phyloP scores from a whole-genome alignment of 352 stramenopile genomes.

The Phytophthora kernoviae region DNA sequence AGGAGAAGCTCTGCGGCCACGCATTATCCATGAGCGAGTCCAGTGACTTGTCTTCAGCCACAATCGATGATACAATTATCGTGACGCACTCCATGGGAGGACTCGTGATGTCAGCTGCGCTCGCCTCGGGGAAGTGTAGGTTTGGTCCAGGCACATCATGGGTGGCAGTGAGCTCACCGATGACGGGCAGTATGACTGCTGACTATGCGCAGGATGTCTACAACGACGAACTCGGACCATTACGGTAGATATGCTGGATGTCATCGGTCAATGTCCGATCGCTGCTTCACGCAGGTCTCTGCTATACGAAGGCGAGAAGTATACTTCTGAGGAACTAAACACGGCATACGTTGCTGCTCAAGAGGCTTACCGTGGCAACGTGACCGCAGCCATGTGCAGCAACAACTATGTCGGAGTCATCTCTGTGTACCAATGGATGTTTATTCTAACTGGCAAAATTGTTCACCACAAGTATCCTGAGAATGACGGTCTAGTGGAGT shows the following conservation, averaged over 20 bases:
- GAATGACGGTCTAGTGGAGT: too few species aligned
- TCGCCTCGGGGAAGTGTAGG: neutral
- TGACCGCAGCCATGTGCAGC: conserved; percentile 14
- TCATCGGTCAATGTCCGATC: conserved; percentile 31
- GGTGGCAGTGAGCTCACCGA: conserved; percentile 20
- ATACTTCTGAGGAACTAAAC: conserved; percentile 7
- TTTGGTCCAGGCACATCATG: conserved; percentile 5
- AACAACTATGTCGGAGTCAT: conserved; percentile 40
- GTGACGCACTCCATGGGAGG: neutral
- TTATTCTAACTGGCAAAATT: conserved; percentile 7
- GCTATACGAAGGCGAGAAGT: conserved; percentile 21
- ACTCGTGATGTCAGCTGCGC: neutral
- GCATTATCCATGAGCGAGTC: neutral
- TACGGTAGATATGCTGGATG: conserved; percentile 7
- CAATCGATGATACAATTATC: neutral
- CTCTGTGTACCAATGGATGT: conserved; percentile 10
- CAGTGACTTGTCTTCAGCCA: neutral
- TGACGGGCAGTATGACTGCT: conserved; percentile 25
- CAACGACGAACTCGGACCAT: conserved; percentile 16
- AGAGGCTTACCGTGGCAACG: conserved; percentile 17
- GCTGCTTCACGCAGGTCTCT: conserved; percentile 13
- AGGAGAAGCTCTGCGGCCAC: neutral
- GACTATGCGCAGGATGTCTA: conserved; percentile 27
- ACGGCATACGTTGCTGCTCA: conserved; percentile 18
- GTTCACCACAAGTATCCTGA: conserved; percentile 8